phyloP scores from a whole-genome alignment of 75 land plant species.

The Cupressus sempervirens region DNA sequence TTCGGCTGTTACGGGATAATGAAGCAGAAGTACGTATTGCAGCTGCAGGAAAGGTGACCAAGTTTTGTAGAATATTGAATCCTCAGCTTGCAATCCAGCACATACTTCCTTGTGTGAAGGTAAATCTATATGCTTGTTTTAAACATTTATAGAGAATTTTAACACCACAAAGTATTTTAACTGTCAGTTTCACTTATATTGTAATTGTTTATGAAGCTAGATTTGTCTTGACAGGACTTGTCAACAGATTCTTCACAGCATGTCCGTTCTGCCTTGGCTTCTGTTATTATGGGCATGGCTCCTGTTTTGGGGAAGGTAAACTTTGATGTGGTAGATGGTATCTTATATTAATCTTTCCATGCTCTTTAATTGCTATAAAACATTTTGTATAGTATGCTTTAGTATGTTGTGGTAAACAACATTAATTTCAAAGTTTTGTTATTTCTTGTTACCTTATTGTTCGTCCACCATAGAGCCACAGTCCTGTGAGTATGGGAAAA shows the following conservation, averaged over 20 bases:
- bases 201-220: background rate
- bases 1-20: constrained; percentile 90
- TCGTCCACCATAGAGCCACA: background rate
- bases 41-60: constrained; percentile 96
- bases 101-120: constrained; percentile 98
- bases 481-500: background rate
- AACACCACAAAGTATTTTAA: background rate
- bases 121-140: constrained; percentile 11
- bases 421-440: background rate
- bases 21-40: constrained; percentile 98
- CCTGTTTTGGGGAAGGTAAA: constrained; percentile 89
- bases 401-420: background rate
- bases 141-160: background rate
- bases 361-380: background rate
- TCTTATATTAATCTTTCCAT: background rate
- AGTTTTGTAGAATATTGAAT: constrained; percentile 81
- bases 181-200: background rate
- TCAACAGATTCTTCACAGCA: constrained; percentile 98
- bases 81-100: constrained; percentile 88
- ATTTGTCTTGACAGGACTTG: constrained; percentile 50
- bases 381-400: background rate
- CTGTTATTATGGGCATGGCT: constrained; percentile 99
- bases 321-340: background rate
- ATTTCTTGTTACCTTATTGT: background rate
- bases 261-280: constrained; percentile 97